Evolutionary conservation across 1,139 yeast genomes (phyloP).

Genomic region (Saccharomyces hybrid): DNA sequence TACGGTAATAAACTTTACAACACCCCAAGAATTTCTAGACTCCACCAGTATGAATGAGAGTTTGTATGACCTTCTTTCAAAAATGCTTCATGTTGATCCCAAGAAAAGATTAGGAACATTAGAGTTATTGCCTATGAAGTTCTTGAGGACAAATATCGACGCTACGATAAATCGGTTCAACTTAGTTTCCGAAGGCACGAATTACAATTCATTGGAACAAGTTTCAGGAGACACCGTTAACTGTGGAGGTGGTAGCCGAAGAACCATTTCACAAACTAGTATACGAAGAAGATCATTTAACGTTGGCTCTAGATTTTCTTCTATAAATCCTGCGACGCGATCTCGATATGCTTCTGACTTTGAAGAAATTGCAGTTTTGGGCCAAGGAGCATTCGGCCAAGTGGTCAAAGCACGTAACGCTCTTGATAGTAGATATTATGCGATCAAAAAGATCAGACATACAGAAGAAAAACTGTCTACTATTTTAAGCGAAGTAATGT

Average conservation of each 20-base stretch:
- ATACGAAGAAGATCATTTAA: conserved; percentile 36
- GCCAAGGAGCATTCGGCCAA: conserved; percentile 95
- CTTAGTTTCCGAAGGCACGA: conserved; percentile 10
- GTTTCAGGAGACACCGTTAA: not conserved
- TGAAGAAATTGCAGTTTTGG: conserved; percentile 85
- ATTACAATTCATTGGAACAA: conserved; percentile 9
- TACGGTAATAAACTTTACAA: conserved; percentile 43
- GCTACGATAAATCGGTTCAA: conserved; percentile 23
- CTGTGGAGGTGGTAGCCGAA: not conserved
- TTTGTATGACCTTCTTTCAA: conserved; percentile 57
- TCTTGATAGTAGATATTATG: conserved; percentile 91
- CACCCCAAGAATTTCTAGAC: conserved; percentile 57
- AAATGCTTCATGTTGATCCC: conserved; percentile 58
- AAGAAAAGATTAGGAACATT: conserved; percentile 74
- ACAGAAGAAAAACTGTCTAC: conserved; percentile 71
- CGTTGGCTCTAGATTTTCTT: conserved; percentile 33
- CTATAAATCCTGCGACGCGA: conserved; percentile 26
- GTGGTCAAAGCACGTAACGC: conserved; percentile 92
- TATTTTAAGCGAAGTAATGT: conserved; percentile 81
- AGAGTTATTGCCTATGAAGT: conserved; percentile 76
- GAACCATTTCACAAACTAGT: conserved; percentile 11
- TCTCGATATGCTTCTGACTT: conserved; percentile 76
- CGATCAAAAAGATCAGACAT: conserved; percentile 85
- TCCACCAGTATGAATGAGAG: conserved; percentile 45
- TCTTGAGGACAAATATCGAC: conserved; percentile 62